These are phyloP conservation scores for Oxyria digyna DNA, from an alignment of 148 eudicot genomes.

Conservation along the genomic window DNA sequence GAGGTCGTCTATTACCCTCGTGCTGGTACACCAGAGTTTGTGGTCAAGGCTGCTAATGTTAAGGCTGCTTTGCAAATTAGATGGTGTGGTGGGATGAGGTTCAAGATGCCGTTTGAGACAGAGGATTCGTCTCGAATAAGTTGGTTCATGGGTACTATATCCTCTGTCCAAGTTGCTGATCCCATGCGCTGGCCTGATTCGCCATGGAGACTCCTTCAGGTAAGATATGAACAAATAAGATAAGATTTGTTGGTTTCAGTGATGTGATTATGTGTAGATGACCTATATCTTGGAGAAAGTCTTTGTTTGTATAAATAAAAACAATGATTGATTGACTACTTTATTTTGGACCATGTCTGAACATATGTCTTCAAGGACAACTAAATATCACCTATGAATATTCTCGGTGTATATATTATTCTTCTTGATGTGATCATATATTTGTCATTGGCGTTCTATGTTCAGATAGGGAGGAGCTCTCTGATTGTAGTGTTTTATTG, in stretches of 20 bases:
- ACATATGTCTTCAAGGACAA: conserved; percentile 8
- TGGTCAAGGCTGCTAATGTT: conserved; percentile 62
- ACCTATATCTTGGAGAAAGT: not conserved
- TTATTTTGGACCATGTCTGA: not conserved
- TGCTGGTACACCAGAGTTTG: conserved; percentile 91
- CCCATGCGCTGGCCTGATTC: conserved; percentile 86
- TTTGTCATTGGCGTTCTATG: not conserved
- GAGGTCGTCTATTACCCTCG: conserved; percentile 87
- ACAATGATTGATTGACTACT: not conserved
- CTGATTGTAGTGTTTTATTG: not conserved
- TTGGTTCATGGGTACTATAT: conserved; percentile 93
- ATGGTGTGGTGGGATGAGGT: conserved; percentile 94
- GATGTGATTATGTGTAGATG: not conserved
- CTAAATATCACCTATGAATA: conserved; percentile 8
- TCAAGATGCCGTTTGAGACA: conserved; percentile 93
- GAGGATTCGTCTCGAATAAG: conserved; percentile 91
- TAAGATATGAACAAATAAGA: conserved; percentile 9
- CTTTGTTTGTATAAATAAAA: not conserved
- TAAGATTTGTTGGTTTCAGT: not conserved
- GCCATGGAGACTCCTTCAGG: conserved; percentile 98
- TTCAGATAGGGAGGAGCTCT: not conserved
- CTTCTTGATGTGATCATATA: conserved; percentile 1
- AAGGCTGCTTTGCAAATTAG: conserved; percentile 56
- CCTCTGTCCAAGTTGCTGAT: conserved; percentile 76
- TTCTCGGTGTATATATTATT: conserved; percentile 1